Percentiles rank a stretch among this genome's conserved stretches.
Evolutionary conservation across 768 basidiomycete species (phyloP).

Genomic region (Podaxis carcinomalis): DNA sequence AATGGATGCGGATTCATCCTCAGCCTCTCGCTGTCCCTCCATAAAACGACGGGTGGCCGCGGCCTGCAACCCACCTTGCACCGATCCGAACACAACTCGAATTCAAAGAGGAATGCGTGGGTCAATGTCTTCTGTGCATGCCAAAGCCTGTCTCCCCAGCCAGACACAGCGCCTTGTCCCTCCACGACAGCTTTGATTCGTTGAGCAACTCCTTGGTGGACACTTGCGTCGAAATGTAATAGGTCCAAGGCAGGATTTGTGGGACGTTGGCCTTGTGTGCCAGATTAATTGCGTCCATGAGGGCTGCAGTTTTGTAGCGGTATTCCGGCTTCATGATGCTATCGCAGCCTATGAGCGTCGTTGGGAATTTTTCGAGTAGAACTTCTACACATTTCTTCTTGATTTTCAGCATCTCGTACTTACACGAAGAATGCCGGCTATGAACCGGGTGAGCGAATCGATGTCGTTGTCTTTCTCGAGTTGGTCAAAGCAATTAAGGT

Average conservation of each 20-base stretch:
- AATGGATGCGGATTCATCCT: conserved; percentile 33
- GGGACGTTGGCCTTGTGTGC: conserved; percentile 36
- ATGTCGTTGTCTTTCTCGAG: conserved; percentile 29
- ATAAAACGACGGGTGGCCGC: conserved; percentile 17
- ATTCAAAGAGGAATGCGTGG: conserved; percentile 33
- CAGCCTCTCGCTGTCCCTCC: conserved; percentile 26
- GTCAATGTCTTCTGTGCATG: conserved; percentile 33
- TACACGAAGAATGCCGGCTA: conserved; percentile 37
- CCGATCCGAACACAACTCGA: conserved; percentile 21
- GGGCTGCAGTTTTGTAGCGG: conserved; percentile 30
- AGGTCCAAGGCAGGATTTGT: conserved; percentile 40
- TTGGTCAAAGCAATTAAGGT: conserved; percentile 34
- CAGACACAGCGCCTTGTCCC: conserved; percentile 36
- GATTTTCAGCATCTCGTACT: conserved; percentile 33
- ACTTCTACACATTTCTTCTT: conserved; percentile 35
- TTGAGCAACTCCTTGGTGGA: conserved; percentile 27
- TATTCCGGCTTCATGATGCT: conserved; percentile 31
- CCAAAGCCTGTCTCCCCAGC: conserved; percentile 36
- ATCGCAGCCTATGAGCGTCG: conserved; percentile 35
- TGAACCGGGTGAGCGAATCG: conserved; percentile 31
- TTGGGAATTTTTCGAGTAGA: conserved; percentile 37
- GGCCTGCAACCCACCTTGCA: conserved; percentile 25
- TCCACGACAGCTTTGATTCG: conserved; percentile 33
- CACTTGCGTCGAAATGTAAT: conserved; percentile 41
- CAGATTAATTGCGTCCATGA: conserved; percentile 37